phyloP scores from a whole-genome alignment of 73 alveolate species.

The Paramecium biaurelia region DNA sequence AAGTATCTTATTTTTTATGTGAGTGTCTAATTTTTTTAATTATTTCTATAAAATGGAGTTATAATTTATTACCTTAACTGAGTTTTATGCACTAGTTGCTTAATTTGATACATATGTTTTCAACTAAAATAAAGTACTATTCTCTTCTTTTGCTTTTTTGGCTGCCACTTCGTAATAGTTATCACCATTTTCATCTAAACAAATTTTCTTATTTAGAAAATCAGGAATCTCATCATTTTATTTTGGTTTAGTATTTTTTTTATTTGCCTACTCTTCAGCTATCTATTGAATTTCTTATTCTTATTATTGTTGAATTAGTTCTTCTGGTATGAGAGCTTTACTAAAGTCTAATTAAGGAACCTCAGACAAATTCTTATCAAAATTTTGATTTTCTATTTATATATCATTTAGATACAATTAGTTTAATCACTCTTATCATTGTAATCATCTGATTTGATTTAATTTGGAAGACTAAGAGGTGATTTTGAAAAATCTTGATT shows the following conservation, averaged over 20 bases:
- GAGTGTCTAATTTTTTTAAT: background rate
- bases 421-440: background rate
- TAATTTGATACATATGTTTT: background rate
- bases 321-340: background rate
- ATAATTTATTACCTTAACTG: background rate
- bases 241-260: background rate
- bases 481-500: background rate
- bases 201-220: background rate
- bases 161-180: background rate
- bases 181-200: conserved; percentile 5
- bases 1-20: background rate
- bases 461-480: background rate
- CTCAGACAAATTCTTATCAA: background rate
- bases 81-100: background rate
- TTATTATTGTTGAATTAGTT: background rate
- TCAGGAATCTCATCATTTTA: background rate
- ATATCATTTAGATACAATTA: background rate
- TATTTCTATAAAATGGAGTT: conserved; percentile 18
- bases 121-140: background rate
- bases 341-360: background rate
- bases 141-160: background rate
- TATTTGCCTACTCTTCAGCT: background rate
- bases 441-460: background rate
- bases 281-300: background rate
- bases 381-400: background rate